Evolutionary conservation across 805 yeast genomes (phyloP).

Genomic region (Saturnispora ahearnii): DNA sequence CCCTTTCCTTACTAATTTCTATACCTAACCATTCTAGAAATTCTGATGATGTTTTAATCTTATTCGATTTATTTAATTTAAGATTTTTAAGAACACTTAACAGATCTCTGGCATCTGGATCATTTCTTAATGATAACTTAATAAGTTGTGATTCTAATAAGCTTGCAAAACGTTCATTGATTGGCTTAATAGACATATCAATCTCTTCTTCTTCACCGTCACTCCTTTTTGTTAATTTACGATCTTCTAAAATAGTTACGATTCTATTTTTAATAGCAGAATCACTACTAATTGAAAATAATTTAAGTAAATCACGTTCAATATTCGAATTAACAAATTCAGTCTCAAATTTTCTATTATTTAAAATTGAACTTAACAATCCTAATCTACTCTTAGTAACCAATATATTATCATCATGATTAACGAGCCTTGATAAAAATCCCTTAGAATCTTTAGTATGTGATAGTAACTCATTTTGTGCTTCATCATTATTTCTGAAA

Average conservation of each 20-base stretch:
- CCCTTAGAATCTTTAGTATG: constrained; percentile 16
- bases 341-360: constrained; percentile 27
- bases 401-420: constrained; percentile 5
- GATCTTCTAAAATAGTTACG: constrained; percentile 40
- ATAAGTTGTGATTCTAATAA: constrained; percentile 30
- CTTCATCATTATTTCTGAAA: constrained; percentile 60
- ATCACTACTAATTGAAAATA: constrained; percentile 17
- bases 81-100: constrained; percentile 32
- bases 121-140: constrained; percentile 21
- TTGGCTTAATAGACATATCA: not conserved
- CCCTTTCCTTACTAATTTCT: constrained; percentile 20
- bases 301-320: constrained; percentile 18
- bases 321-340: constrained; percentile 17
- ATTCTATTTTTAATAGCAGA: constrained; percentile 30
- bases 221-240: constrained; percentile 13
- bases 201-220: constrained; percentile 9
- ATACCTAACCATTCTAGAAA: constrained; percentile 54
- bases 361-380: constrained; percentile 38
- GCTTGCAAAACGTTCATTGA: constrained; percentile 29
- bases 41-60: constrained; percentile 28
- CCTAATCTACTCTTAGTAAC: constrained; percentile 38
- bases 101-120: constrained; percentile 34
- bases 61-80: constrained; percentile 22
- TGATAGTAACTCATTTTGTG: constrained; percentile 15
- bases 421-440: constrained; percentile 15